phyloP scores from a whole-genome alignment of 192 early-diverging fungal species.

The Martensiomyces pterosporus region DNA sequence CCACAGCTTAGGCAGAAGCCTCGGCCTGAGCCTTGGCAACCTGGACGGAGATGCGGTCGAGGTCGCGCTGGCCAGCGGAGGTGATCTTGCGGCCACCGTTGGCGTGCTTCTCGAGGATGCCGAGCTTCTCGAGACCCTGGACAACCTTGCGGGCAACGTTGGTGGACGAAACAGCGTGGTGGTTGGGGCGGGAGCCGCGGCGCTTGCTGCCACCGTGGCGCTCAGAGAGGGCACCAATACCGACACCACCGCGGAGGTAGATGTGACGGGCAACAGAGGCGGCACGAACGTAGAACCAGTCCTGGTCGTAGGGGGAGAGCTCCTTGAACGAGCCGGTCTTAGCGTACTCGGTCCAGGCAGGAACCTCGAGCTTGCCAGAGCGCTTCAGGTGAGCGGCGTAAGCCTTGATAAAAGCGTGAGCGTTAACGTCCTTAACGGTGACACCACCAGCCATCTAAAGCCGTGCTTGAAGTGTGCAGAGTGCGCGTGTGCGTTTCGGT shows the following conservation, averaged over 20 bases:
- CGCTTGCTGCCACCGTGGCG: conserved; percentile 88
- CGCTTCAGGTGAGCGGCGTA: conserved; percentile 99
- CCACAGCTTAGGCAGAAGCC: too few species aligned
- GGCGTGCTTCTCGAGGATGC: conserved; percentile 90
- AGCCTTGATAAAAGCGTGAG: conserved; percentile 94
- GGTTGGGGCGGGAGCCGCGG: conserved; percentile 91
- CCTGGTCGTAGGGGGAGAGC: conserved; percentile 94
- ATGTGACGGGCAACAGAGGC: conserved; percentile 96
- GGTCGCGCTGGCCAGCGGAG: conserved; percentile 94
- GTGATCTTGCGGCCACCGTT: conserved; percentile 93
- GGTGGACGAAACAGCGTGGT: conserved; percentile 82
- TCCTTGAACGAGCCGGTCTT: conserved; percentile 98
- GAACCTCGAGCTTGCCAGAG: conserved; percentile 97
- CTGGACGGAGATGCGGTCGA: conserved; percentile 92
- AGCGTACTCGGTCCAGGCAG: conserved; percentile 98
- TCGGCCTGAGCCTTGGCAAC: conserved; percentile 48
- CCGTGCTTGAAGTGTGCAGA: too few species aligned
- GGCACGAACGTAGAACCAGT: conserved; percentile 99
- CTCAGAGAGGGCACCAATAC: conserved; percentile 93
- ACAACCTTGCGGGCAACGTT: conserved; percentile 93
- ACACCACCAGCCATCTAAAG: conserved; percentile 60
- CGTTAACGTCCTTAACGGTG: conserved; percentile 96
- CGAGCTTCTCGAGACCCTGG: conserved; percentile 98
- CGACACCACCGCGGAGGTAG: conserved; percentile 88
- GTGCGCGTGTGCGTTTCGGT: too few species aligned